A percentile compares a stretch with the other conserved stretches of the same genome.
These are phyloP conservation scores for Mortierella sp. DNA, from an alignment of 371 early-diverging fungal species.

Conservation along the genomic window DNA sequence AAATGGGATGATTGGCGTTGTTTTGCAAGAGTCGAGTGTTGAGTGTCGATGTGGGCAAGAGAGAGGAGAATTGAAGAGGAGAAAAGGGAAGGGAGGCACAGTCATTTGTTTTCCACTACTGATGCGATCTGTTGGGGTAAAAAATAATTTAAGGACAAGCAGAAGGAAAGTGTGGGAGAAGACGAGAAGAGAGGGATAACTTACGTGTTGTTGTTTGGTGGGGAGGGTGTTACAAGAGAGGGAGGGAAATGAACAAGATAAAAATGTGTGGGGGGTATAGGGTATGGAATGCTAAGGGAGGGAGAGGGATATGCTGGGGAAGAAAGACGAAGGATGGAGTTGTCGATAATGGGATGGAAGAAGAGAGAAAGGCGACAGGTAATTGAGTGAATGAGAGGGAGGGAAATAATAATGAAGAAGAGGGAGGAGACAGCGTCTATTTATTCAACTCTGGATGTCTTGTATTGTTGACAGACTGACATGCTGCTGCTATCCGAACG, in stretches of 20 bases:
- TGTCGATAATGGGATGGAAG: neutral
- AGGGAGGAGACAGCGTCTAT: slow-evolving; percentile 4
- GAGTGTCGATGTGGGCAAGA: neutral
- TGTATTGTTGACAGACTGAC: neutral
- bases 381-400: neutral
- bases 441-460: neutral
- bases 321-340: neutral
- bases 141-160: neutral
- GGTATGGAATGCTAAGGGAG: neutral
- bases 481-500: slow-evolving; percentile 4
- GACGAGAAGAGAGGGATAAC: neutral
- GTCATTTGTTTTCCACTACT: neutral
- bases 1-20: neutral
- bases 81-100: neutral
- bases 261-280: slow-evolving; percentile 7
- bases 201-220: slow-evolving; percentile 11
- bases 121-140: slow-evolving; percentile 8
- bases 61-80: neutral
- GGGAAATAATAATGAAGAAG: neutral
- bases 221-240: slow-evolving; percentile 8
- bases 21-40: neutral
- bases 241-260: neutral
- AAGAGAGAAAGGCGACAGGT: neutral
- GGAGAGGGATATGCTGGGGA: slow-evolving; percentile 12
- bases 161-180: slow-evolving; percentile 4